Evolutionary conservation across 176 grass and related monocot genomes (phyloP).

Genomic region (Oryza nivara): DNA sequence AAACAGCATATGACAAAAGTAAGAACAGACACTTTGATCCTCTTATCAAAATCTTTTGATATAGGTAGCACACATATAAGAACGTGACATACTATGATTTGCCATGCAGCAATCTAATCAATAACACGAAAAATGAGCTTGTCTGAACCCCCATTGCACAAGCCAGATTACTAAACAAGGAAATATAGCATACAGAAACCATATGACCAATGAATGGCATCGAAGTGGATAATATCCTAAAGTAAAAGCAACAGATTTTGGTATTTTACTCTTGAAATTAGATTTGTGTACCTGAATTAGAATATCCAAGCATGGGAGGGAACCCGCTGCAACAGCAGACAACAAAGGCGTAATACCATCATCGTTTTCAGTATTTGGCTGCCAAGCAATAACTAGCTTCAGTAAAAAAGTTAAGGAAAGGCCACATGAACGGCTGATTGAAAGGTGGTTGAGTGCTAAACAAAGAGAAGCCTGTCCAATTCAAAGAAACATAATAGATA

Average conservation of each 20-base stretch:
- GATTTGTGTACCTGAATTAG: constrained; percentile 64
- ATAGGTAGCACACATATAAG: background rate
- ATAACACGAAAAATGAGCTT: background rate
- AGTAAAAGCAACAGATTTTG: constrained; percentile 14
- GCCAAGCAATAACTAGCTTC: constrained; percentile 27
- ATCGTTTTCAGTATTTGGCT: constrained; percentile 84
- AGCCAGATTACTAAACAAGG: background rate
- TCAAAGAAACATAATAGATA: background rate
- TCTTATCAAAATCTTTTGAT: background rate
- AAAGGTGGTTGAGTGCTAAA: background rate
- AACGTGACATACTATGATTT: background rate
- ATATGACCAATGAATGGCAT: background rate
- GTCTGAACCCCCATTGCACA: background rate
- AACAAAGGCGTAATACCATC: constrained; percentile 80
- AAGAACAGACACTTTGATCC: background rate
- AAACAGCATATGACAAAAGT: background rate
- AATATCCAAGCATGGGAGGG: constrained; percentile 78
- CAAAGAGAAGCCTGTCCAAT: background rate
- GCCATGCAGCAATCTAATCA: constrained; percentile 6
- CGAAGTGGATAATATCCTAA: background rate
- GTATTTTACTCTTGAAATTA: background rate
- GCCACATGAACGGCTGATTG: background rate
- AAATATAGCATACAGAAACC: background rate
- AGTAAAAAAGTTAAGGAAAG: background rate
- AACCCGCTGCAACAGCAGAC: constrained; percentile 88